Evolutionary conservation across 148 eudicot species (phyloP).

Genomic region (Chenopodium album): DNA sequence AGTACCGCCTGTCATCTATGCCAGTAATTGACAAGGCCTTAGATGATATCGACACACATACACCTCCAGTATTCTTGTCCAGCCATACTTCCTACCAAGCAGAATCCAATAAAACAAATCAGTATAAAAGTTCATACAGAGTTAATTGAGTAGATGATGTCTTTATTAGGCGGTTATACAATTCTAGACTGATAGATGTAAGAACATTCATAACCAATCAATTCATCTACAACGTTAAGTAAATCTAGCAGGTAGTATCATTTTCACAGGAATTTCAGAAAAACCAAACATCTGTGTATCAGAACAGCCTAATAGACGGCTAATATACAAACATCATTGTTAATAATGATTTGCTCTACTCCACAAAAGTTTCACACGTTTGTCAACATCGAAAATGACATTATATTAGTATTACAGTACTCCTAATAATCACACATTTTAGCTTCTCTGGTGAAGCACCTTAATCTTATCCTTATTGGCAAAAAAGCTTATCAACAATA

Average conservation of each 20-base stretch:
- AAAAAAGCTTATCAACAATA: background rate
- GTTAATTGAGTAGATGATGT: background rate
- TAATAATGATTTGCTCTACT: background rate
- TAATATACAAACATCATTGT: background rate
- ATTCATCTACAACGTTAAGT: background rate
- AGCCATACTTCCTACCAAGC: slow-evolving; percentile 67
- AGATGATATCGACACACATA: slow-evolving; percentile 73
- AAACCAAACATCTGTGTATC: no score
- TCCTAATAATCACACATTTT: background rate
- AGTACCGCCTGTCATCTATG: slow-evolving; percentile 86
- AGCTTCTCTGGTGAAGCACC: slow-evolving; percentile 4
- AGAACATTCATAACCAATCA: background rate
- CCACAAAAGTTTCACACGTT: background rate
- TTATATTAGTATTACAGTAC: slow-evolving; percentile 16
- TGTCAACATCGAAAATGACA: slow-evolving; percentile 25
- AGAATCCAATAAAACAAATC: background rate
- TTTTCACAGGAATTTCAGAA: background rate
- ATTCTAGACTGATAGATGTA: background rate
- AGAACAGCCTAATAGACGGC: background rate
- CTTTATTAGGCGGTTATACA: no score
- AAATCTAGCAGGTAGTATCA: background rate
- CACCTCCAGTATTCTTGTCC: slow-evolving; percentile 79
- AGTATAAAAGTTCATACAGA: no score
- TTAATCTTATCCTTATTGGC: slow-evolving; percentile 6
- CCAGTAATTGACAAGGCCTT: slow-evolving; percentile 78